Conservation (phyloP, 2,329 filamentous ascomycete species). For the Pyrenochaeta sp. region DNA sequence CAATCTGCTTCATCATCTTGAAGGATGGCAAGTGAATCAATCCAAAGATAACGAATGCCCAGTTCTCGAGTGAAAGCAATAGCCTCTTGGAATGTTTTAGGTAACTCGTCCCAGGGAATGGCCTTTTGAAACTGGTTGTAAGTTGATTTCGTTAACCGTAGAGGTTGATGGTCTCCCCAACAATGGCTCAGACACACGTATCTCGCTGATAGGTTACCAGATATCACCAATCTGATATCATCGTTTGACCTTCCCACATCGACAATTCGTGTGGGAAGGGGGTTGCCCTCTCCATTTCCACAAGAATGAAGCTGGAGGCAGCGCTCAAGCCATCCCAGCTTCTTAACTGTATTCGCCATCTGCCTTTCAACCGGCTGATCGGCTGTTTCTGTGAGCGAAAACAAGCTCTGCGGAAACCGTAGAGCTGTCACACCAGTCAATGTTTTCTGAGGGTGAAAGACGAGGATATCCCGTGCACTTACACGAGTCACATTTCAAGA, state of each 20-base stretch:
- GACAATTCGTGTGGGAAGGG: slow-evolving; percentile 14
- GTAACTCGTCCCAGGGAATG: not conserved
- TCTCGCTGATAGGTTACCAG: not conserved
- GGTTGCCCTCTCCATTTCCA: too few species aligned
- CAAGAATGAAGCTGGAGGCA: too few species aligned
- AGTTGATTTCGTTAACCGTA: slow-evolving; percentile 7
- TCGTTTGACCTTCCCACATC: slow-evolving; percentile 9
- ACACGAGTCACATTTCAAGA: too few species aligned
- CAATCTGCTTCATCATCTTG: slow-evolving; percentile 14
- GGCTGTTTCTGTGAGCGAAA: too few species aligned
- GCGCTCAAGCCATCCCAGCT: too few species aligned
- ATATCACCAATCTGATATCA: slow-evolving; percentile 7
- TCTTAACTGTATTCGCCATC: too few species aligned
- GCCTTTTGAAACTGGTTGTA: slow-evolving; percentile 5
- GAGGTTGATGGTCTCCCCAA: slow-evolving; percentile 13
- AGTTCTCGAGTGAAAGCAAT: slow-evolving; percentile 12
- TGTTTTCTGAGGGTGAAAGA: too few species aligned
- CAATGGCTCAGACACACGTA: slow-evolving; percentile 23
- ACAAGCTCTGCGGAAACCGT: too few species aligned
- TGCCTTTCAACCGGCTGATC: too few species aligned
- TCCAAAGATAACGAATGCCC: slow-evolving; percentile 31
- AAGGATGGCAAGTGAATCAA: slow-evolving; percentile 24
- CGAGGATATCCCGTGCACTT: too few species aligned
- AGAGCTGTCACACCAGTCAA: too few species aligned
- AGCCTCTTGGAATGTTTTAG: slow-evolving; percentile 6